Evolutionary conservation across 2,329 filamentous ascomycete species (phyloP).

Genomic region (Immersiporthe knoxdaviesiana): DNA sequence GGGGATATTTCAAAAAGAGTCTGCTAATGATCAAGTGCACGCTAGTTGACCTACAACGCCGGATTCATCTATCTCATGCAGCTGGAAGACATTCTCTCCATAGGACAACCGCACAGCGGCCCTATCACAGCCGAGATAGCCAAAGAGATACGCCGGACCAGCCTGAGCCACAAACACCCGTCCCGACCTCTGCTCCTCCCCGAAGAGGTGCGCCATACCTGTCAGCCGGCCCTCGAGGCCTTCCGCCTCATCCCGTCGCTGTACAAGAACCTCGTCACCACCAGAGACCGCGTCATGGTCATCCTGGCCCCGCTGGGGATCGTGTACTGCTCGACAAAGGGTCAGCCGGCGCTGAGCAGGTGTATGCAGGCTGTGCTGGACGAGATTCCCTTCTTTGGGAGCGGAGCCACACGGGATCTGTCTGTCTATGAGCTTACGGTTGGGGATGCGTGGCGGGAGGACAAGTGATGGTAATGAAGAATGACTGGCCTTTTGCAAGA

Average conservation of each 20-base stretch:
- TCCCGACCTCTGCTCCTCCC: constrained; percentile 23
- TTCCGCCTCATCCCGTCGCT: constrained; percentile 30
- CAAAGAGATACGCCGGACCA: constrained; percentile 12
- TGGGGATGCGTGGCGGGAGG: background rate
- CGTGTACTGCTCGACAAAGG: constrained; percentile 26
- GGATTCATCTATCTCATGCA: constrained; percentile 28
- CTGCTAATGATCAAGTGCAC: no score
- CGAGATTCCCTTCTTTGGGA: constrained; percentile 28
- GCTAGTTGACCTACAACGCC: constrained; percentile 29
- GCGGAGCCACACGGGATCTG: constrained; percentile 20
- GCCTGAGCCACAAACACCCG: background rate
- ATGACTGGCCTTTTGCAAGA: no score
- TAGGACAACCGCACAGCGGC: constrained; percentile 19
- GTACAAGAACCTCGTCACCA: constrained; percentile 29
- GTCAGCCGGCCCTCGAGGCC: constrained; percentile 29
- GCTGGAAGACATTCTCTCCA: constrained; percentile 25
- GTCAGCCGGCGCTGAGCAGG: constrained; percentile 22
- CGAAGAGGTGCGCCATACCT: constrained; percentile 24
- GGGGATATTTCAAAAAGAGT: no score
- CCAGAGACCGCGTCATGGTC: constrained; percentile 28
- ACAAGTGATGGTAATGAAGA: background rate
- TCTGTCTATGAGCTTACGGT: constrained; percentile 20
- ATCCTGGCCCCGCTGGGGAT: constrained; percentile 29
- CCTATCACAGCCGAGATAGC: constrained; percentile 13
- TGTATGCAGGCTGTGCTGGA: constrained; percentile 29